These are phyloP conservation scores for Vaccinium macrocarpon DNA, from an alignment of 148 eudicot genomes.

Conservation along the genomic window DNA sequence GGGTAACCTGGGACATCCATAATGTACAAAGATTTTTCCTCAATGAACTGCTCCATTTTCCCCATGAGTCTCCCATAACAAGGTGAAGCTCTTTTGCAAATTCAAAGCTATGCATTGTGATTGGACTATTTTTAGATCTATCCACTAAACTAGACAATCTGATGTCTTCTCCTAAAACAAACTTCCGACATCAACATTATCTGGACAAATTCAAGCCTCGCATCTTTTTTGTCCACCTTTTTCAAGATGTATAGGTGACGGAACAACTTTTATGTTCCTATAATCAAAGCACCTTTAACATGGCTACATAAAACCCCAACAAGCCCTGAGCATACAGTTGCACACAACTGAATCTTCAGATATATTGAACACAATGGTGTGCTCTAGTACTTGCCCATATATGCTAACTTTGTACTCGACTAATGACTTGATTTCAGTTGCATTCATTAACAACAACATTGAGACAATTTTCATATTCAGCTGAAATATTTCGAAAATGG, in stretches of 20 bases:
- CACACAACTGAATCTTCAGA: conserved; percentile 21
- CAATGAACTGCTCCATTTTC: background rate
- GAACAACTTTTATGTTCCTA: conserved; percentile 34
- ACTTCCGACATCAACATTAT: background rate
- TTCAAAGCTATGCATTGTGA: background rate
- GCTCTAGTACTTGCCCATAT: conserved; percentile 18
- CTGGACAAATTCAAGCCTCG: conserved; percentile 11
- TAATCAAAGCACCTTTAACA: conserved; percentile 34
- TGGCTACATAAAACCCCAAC: conserved; percentile 31
- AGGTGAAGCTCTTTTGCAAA: background rate
- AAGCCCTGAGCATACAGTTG: conserved; percentile 29
- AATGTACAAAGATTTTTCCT: background rate
- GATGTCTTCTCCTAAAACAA: background rate
- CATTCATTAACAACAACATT: conserved; percentile 20
- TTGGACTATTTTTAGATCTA: background rate
- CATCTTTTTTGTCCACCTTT: conserved; percentile 38
- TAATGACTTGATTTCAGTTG: conserved; percentile 1
- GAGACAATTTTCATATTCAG: conserved; percentile 26
- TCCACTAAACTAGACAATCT: background rate
- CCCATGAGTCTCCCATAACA: background rate
- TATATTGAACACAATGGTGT: conserved; percentile 14
- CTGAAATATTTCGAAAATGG: conserved; percentile 29
- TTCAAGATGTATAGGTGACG: conserved; percentile 24
- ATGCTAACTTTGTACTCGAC: conserved; percentile 21
- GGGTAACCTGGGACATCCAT: background rate